Base-by-base conservation (phyloP, 116 monocot species). In the Thalassia testudinum region DNA sequence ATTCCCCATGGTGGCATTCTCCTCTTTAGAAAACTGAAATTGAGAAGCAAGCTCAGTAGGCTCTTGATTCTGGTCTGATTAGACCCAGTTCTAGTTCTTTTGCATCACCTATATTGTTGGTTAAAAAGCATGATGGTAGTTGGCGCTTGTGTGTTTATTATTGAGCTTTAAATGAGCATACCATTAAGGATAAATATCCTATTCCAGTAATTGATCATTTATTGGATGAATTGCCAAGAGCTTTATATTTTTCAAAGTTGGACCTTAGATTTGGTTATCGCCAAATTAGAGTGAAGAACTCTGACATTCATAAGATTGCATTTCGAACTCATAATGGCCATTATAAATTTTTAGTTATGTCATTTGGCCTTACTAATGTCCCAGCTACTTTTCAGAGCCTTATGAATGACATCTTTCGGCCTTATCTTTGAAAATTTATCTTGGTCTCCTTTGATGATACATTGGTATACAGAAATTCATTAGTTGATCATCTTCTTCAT, bases 391-490 rank as follows among this genome's bases (percentile, higher is more conserved):
- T 50, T 21, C 50, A 50, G 19, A 22, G 20, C 21, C 14, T 50
- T 1, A 50, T 50, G 50, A 50, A 50, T 50, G 50, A 50, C 50
- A 20, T 50, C 21, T 50, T 50, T 14, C 12, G 50, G 14, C 24
- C 23, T 5, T 50, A 17, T 2, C 14, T 50, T 2, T 3, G 50
- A 2, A 20, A 50, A 14, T 50, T 50, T 24, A 14, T 50, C 1
- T 19, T 50, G 19, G 50, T 50, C 19, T 50, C 22, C 21, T 50
- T 50, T 50, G 50, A 50, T 50, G 50, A 50, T 23, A 24, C 22
- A 3, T 50, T 23, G 23, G 50, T 50, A 11, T 50, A 50, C 14
- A 50, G 50, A 17, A 20, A 20, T 6, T 5, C 50, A 21, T 19
- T 8, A 23, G 50, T 21, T 17, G 50, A 21, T 17, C 50, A 50